Percentiles rank a stretch among this genome's conserved stretches.
phyloP scores from a whole-genome alignment of 2,329 filamentous ascomycete genomes.

The Macrophomina phaseolina region DNA sequence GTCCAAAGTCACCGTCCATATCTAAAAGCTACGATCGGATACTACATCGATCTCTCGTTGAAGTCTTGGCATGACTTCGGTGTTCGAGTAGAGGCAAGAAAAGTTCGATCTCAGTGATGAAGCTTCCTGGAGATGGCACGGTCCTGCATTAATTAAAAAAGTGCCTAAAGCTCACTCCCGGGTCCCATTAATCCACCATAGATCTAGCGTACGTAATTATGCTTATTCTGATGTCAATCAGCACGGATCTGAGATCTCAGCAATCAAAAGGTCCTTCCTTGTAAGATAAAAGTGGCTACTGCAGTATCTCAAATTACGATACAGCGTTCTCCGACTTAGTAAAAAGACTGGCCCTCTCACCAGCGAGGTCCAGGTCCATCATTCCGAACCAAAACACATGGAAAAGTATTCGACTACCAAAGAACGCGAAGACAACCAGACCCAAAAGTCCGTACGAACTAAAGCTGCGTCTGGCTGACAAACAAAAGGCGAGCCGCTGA shows the following conservation, averaged over 20 bases:
- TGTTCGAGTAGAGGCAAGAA: no score
- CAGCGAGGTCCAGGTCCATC: slow-evolving; percentile 16
- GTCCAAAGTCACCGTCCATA: no score
- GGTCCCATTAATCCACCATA: background rate
- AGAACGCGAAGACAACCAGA: slow-evolving; percentile 9
- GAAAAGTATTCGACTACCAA: slow-evolving; percentile 4
- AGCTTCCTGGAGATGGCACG: background rate
- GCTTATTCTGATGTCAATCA: slow-evolving; percentile 1
- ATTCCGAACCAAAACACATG: slow-evolving; percentile 2
- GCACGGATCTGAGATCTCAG: background rate
- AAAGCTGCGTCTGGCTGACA: slow-evolving; percentile 1
- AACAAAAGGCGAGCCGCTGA: slow-evolving; percentile 18
- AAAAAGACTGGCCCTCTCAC: slow-evolving; percentile 20
- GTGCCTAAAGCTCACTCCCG: background rate
- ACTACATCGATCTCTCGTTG: no score
- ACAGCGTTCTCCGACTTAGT: slow-evolving; percentile 2
- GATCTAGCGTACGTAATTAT: background rate
- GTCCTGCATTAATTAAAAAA: background rate
- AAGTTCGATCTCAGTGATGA: no score
- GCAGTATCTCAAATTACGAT: slow-evolving; percentile 18
- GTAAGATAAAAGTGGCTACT: background rate
- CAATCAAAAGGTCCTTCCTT: slow-evolving; percentile 7
- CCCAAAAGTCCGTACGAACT: background rate
- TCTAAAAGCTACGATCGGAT: no score
- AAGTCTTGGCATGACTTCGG: no score